phyloP scores from a whole-genome alignment of 148 eudicot genomes.

The Rhododendron kiyosumense region DNA sequence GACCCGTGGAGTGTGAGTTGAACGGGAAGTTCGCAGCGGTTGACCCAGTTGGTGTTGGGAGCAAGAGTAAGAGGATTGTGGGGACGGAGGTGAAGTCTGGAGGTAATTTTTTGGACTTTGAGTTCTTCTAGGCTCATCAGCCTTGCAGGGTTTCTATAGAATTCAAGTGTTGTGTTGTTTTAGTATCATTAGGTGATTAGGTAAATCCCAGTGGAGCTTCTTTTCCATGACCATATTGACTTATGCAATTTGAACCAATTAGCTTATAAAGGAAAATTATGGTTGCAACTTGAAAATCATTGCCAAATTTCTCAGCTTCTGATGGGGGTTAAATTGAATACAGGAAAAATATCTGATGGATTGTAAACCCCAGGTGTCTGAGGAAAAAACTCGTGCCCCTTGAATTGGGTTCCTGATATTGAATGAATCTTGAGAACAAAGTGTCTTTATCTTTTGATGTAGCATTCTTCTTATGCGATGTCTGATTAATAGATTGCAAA shows the following conservation, averaged over 20 bases:
- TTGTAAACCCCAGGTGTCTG: neutral
- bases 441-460: neutral
- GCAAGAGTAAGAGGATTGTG: constrained; percentile 35
- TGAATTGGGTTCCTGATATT: neutral
- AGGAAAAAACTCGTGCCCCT: neutral
- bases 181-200: neutral
- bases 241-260: constrained; percentile 1
- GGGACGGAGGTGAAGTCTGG: constrained; percentile 43
- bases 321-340: neutral
- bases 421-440: neutral
- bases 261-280: constrained; percentile 1
- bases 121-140: constrained; percentile 43
- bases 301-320: neutral
- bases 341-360: neutral
- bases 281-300: neutral
- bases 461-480: neutral
- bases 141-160: constrained; percentile 5
- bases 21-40: constrained; percentile 7
- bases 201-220: neutral
- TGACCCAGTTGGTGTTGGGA: constrained; percentile 27
- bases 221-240: neutral
- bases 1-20: constrained; percentile 20
- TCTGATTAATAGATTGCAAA: neutral
- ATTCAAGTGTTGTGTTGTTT: constrained; percentile 5
- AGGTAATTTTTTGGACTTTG: constrained; percentile 60